Conservation (phyloP, 2,329 filamentous ascomycete genomes). For the Aspergillus puulaauensis region DNA sequence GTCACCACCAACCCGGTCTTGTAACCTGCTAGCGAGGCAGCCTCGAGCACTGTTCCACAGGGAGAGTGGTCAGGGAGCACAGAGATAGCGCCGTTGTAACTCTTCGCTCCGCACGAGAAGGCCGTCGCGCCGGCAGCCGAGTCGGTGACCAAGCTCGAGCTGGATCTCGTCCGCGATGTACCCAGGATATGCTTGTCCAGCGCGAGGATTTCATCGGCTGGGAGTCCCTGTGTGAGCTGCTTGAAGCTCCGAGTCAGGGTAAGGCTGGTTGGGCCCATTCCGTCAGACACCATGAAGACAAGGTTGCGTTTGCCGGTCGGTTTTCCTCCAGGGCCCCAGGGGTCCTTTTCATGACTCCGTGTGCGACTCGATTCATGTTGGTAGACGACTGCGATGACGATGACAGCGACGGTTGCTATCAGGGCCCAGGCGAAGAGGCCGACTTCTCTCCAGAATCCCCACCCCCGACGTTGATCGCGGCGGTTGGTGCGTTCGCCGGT, state of each 20-base stretch:
- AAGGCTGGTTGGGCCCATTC: slow-evolving; percentile 93
- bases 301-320: slow-evolving; percentile 78
- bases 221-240: slow-evolving; percentile 73
- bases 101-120: slow-evolving; percentile 89
- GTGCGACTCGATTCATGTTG: slow-evolving; percentile 60
- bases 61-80: slow-evolving; percentile 80
- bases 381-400: slow-evolving; percentile 78
- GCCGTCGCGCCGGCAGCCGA: slow-evolving; percentile 96
- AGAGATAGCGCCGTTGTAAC: slow-evolving; percentile 94
- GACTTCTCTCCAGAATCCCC: slow-evolving; percentile 69
- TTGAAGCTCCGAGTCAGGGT: slow-evolving; percentile 83
- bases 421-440: slow-evolving; percentile 80
- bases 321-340: slow-evolving; percentile 42
- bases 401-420: slow-evolving; percentile 72
- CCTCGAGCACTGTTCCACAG: slow-evolving; percentile 90
- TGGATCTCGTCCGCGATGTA: slow-evolving; percentile 80
- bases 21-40: slow-evolving; percentile 88
- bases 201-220: slow-evolving; percentile 70
- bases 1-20: slow-evolving; percentile 93
- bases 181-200: slow-evolving; percentile 91
- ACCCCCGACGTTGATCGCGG: slow-evolving; percentile 38
- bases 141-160: slow-evolving; percentile 84
- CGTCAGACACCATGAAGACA: slow-evolving; percentile 98
- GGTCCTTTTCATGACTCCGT: slow-evolving; percentile 26
- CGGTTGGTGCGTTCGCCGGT: slow-evolving; percentile 52